Evolutionary conservation across 2,329 filamentous ascomycete species (phyloP).

Genomic region (Epichloe sylvatica): DNA sequence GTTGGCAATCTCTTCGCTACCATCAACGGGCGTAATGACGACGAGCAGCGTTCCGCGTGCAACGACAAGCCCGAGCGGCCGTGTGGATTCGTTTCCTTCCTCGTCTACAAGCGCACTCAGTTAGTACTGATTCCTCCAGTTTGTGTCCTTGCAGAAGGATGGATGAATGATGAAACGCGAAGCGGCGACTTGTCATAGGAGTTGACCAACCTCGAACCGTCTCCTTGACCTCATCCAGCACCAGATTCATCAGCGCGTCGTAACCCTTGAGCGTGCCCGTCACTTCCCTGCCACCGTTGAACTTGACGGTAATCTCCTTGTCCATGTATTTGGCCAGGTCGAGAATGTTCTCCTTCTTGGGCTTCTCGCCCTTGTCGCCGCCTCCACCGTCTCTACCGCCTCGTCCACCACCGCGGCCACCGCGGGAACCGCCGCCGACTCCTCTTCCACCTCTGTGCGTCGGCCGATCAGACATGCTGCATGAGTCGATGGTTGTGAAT

Average conservation of each 20-base stretch:
- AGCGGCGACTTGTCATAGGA: neutral
- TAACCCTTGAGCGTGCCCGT: constrained; percentile 85
- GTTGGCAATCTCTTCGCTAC: constrained; percentile 91
- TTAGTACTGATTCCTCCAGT: neutral
- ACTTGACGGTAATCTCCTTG: constrained; percentile 89
- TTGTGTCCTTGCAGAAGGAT: too few species aligned
- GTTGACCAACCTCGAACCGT: constrained; percentile 58
- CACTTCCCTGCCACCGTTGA: constrained; percentile 87
- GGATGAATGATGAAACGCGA: neutral
- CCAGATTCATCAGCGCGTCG: constrained; percentile 95
- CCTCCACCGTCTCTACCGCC: constrained; percentile 31
- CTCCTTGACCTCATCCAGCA: constrained; percentile 88
- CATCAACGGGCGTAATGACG: constrained; percentile 81
- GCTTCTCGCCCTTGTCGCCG: constrained; percentile 50
- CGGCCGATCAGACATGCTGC: constrained; percentile 37
- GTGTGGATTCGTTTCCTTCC: constrained; percentile 72
- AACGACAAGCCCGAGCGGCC: constrained; percentile 73
- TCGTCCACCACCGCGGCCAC: constrained; percentile 22
- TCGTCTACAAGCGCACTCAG: constrained; percentile 50
- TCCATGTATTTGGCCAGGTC: constrained; percentile 95
- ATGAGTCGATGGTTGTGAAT: constrained; percentile 9
- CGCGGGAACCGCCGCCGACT: constrained; percentile 24
- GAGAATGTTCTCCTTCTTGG: constrained; percentile 98
- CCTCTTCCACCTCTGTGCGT: constrained; percentile 30
- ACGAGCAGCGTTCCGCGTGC: constrained; percentile 87